phyloP scores from a whole-genome alignment of 768 basidiomycete genomes.

The Lentinula raphanica region DNA sequence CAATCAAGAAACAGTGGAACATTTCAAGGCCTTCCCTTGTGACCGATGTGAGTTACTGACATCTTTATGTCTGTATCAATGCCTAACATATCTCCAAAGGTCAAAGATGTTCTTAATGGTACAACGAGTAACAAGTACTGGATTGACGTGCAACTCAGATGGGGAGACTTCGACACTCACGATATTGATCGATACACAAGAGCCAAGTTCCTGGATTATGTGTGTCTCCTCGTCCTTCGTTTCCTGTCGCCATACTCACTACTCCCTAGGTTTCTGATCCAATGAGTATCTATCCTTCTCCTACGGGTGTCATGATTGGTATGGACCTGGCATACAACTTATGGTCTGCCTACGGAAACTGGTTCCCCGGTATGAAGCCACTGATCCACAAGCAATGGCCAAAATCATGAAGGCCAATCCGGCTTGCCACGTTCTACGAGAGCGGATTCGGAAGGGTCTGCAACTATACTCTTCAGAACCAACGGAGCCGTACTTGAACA shows the following conservation, averaged over 20 bases:
- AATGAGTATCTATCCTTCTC: conserved; percentile 99
- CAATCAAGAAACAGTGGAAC: conserved; percentile 67
- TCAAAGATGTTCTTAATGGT: conserved; percentile 94
- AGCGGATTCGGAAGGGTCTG: conserved; percentile 97
- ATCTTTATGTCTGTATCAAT: not conserved
- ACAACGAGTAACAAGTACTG: conserved; percentile 98
- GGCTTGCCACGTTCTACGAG: conserved; percentile 92
- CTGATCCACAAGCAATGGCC: conserved; percentile 96
- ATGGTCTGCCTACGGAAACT: conserved; percentile 98
- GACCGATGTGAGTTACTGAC: conserved; percentile 62
- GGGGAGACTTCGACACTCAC: conserved; percentile 99
- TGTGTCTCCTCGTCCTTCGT: conserved; percentile 26
- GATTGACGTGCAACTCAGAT: conserved; percentile 92
- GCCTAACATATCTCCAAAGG: conserved; percentile 34
- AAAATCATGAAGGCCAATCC: conserved; percentile 99
- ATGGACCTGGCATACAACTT: conserved; percentile 98
- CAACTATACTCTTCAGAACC: conserved; percentile 99
- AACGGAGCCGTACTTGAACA: conserved; percentile 98
- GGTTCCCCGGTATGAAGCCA: conserved; percentile 99
- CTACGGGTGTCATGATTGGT: conserved; percentile 97
- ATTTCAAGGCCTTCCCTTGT: conserved; percentile 93
- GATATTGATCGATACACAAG: conserved; percentile 98
- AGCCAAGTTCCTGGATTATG: conserved; percentile 98
- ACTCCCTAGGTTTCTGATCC: conserved; percentile 75
- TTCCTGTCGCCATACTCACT: conserved; percentile 2